phyloP scores from a whole-genome alignment of 2,329 filamentous ascomycete genomes.

The Xylariaceae sp. region DNA sequence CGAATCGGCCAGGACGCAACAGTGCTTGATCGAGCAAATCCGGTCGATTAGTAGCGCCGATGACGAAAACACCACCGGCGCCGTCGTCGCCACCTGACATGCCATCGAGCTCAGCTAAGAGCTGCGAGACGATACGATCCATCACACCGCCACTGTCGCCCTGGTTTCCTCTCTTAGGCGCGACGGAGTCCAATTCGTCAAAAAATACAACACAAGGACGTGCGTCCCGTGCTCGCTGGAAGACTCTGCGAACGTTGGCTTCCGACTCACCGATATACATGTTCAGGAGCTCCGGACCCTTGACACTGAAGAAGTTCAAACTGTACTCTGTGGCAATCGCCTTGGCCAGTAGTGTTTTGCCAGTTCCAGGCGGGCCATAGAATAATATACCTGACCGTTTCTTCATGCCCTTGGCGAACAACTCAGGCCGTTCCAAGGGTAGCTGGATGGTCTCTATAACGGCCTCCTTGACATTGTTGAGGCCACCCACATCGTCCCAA shows the following conservation, averaged over 20 bases:
- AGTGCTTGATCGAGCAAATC: constrained; percentile 89
- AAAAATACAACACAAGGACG: constrained; percentile 89
- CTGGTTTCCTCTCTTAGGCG: constrained; percentile 93
- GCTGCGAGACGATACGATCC: constrained; percentile 93
- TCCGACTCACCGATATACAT: constrained; percentile 97
- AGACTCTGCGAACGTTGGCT: constrained; percentile 83
- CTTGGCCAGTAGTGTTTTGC: constrained; percentile 88
- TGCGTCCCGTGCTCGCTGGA: constrained; percentile 80
- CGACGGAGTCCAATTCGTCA: constrained; percentile 87
- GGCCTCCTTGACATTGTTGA: constrained; percentile 93
- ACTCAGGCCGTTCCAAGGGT: constrained; percentile 81
- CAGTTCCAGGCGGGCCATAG: constrained; percentile 85
- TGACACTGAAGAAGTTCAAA: constrained; percentile 91
- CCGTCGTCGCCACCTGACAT: constrained; percentile 90
- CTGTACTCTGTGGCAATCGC: constrained; percentile 91
- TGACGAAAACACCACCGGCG: constrained; percentile 84
- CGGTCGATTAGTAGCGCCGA: constrained; percentile 91
- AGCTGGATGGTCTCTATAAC: constrained; percentile 95
- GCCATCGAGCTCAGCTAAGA: constrained; percentile 90
- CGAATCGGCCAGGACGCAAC: constrained; percentile 83
- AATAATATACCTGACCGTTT: constrained; percentile 91
- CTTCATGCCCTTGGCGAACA: constrained; percentile 97
- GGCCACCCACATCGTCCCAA: constrained; percentile 92
- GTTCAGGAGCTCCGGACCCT: constrained; percentile 84
- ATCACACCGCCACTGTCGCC: constrained; percentile 96